These are phyloP conservation scores for Suillus lakei DNA, from an alignment of 768 basidiomycete genomes.

Conservation along the genomic window DNA sequence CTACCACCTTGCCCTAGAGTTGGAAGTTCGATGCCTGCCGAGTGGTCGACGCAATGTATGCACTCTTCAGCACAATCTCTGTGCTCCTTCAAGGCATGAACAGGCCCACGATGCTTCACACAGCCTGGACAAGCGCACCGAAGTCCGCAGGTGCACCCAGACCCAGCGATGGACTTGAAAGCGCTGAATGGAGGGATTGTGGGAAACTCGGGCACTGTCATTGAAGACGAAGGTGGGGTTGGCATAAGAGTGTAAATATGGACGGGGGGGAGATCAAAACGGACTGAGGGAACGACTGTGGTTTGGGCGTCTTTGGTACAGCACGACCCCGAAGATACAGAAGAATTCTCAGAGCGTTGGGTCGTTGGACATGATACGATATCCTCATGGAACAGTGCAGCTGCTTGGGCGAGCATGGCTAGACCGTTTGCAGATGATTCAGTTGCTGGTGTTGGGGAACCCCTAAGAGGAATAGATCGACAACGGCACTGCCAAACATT, in stretches of 20 bases:
- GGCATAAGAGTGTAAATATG: constrained; percentile 57
- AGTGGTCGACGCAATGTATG: constrained; percentile 64
- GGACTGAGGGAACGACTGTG: not conserved
- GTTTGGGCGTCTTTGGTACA: constrained; percentile 12
- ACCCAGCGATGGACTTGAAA: constrained; percentile 62
- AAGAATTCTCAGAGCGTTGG: not conserved
- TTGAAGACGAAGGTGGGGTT: constrained; percentile 22
- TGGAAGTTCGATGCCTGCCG: constrained; percentile 49
- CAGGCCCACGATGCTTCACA: constrained; percentile 64
- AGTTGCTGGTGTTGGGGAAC: not conserved
- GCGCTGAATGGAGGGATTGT: constrained; percentile 65
- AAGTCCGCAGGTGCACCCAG: constrained; percentile 75
- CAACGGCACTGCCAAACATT: constrained; percentile 62
- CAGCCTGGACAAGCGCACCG: constrained; percentile 77
- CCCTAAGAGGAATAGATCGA: constrained; percentile 16
- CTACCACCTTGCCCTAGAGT: constrained; percentile 14
- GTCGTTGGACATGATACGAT: too few species aligned
- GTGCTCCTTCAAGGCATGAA: constrained; percentile 40
- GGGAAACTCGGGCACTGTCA: constrained; percentile 49
- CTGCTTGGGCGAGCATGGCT: constrained; percentile 43
- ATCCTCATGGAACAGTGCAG: constrained; percentile 25
- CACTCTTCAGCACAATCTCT: constrained; percentile 55
- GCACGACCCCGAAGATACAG: constrained; percentile 25
- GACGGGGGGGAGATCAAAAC: constrained; percentile 25
- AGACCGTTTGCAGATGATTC: constrained; percentile 26